Evolutionary conservation across 148 eudicot genomes (phyloP).

Genomic region (Euryodendron excelsum): DNA sequence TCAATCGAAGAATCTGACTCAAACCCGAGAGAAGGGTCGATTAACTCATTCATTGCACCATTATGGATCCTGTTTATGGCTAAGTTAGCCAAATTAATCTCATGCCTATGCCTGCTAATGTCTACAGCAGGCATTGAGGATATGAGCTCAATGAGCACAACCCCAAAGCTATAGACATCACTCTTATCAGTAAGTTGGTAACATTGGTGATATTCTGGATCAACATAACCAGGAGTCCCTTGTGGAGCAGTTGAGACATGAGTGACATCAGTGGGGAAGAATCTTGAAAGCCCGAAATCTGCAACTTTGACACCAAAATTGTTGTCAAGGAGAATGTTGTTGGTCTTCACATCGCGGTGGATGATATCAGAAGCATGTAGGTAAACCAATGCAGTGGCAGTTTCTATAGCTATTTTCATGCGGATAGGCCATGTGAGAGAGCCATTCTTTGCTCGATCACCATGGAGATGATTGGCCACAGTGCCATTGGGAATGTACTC

Average conservation of each 20-base stretch:
- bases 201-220: constrained; percentile 44
- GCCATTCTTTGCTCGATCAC: constrained; percentile 28
- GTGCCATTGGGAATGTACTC: constrained; percentile 13
- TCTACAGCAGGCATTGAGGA: constrained; percentile 9
- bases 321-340: constrained; percentile 7
- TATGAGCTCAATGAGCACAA: constrained; percentile 42
- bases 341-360: constrained; percentile 14
- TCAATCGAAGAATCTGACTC: constrained; percentile 20
- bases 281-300: constrained; percentile 46
- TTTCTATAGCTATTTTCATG: constrained; percentile 43
- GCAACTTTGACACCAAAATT: constrained; percentile 38
- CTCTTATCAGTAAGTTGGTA: constrained; percentile 51
- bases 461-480: constrained; percentile 11
- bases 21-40: constrained; percentile 30
- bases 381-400: constrained; percentile 32
- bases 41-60: constrained; percentile 29
- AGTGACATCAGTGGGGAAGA: constrained; percentile 13
- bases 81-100: constrained; percentile 5
- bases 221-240: constrained; percentile 27
- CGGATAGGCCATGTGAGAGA: constrained; percentile 38
- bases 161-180: constrained; percentile 69
- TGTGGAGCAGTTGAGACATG: constrained; percentile 4
- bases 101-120: not conserved
- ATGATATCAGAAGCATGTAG: constrained; percentile 12
- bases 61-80: constrained; percentile 40